A percentile compares a stretch with the other conserved stretches of the same genome.
Evolutionary conservation across 768 basidiomycete species (phyloP).

Genomic region (Suillus variegatus): DNA sequence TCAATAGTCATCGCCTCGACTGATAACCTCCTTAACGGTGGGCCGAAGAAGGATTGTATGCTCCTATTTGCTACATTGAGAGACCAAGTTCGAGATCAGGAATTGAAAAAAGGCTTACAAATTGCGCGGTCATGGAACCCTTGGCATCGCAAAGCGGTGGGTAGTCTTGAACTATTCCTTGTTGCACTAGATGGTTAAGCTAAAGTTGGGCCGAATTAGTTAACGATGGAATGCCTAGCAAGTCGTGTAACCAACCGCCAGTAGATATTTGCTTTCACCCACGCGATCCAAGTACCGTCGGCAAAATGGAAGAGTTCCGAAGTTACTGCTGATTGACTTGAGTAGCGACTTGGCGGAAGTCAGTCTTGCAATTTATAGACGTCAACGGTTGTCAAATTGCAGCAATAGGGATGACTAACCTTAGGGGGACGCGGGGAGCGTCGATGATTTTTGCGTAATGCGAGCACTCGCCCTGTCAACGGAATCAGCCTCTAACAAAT

Average conservation of each 20-base stretch:
- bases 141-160: slow-evolving; percentile 86
- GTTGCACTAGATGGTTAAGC: slow-evolving; percentile 87
- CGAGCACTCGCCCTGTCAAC: slow-evolving; percentile 80
- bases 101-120: slow-evolving; percentile 46
- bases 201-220: slow-evolving; percentile 29
- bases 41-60: slow-evolving; percentile 85
- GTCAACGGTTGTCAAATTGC: slow-evolving; percentile 7
- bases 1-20: slow-evolving; percentile 81
- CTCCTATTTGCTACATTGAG: slow-evolving; percentile 48
- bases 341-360: slow-evolving; percentile 85
- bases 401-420: slow-evolving; percentile 47
- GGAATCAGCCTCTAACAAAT: slow-evolving; percentile 3
- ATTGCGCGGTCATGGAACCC: slow-evolving; percentile 94
- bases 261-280: slow-evolving; percentile 91
- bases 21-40: slow-evolving; percentile 83
- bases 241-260: slow-evolving; percentile 61
- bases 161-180: slow-evolving; percentile 89
- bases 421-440: slow-evolving; percentile 70
- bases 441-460: slow-evolving; percentile 83
- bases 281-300: slow-evolving; percentile 90
- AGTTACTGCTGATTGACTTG: slow-evolving; percentile 86
- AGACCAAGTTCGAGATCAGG: background rate
- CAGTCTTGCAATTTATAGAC: slow-evolving; percentile 48
- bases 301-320: slow-evolving; percentile 95
- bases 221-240: background rate